Evolutionary conservation across 148 eudicot genomes (phyloP), one percentile per base, ranked within the genome.

Genomic region (Rhododendron kiyosumense): DNA sequence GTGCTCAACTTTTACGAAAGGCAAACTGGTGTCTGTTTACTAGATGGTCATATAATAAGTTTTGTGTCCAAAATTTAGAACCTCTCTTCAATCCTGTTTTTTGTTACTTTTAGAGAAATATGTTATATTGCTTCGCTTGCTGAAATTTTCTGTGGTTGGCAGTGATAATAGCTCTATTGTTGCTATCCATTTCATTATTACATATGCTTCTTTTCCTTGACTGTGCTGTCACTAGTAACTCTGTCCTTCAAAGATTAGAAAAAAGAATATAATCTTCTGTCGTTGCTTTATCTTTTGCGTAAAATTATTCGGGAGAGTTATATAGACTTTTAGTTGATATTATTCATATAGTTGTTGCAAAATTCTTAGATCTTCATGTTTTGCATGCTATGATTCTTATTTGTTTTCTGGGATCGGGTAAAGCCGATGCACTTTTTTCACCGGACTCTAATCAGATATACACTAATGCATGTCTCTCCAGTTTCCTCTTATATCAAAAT

Each of bases 401-500:
- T 57, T 51, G 6, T 32, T 12, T 52, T 48, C 59, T 49, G 38
- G 11, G 11, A 7, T 87, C 7, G 7, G 46, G 51, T 84, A 34
- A 75, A 32, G 36, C 22, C 36, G 20, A 4, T 71, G 18, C 57
- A 28, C 5, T 52, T 20, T 57, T 76, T 84, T 84, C 20, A 5
- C 18, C 65, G 0, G 11, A 41, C 28, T 59, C 82, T 77, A 12
- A 34, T 54, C 75, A 76, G 28, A 54, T 26, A 18, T 79, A 54
- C 13, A 46, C 22, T 28, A 15, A 76, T 82, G 43, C n/a, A 43
- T 82, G 63, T n/a, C 71, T 69, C 78, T 91, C 83, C 93, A 96
- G 99, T 96, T 96, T 92, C 99, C 99, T 86, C 94, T 96, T 52
- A 88, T 92, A 84, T 92, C 98, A 87, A 93, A 93, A 89, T 93